Conservation (phyloP, 2,329 filamentous ascomycete species). For the Calonectria crousiana region DNA sequence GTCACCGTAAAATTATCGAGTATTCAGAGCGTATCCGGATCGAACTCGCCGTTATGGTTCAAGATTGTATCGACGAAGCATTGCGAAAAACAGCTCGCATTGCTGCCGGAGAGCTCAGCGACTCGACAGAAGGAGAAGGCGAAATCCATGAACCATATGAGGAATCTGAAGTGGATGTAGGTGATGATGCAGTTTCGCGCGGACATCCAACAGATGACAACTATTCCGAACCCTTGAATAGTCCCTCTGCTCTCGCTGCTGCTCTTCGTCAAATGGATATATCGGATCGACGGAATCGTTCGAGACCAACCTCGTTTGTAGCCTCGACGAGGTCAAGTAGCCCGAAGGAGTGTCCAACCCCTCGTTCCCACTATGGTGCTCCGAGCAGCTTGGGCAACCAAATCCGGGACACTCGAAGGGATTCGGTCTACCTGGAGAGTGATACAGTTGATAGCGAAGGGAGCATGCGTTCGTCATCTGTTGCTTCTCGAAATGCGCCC, state of each 20-base stretch:
- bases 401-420: conserved; percentile 76
- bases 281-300: conserved; percentile 42
- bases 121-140: conserved; percentile 75
- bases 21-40: conserved; percentile 96
- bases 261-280: conserved; percentile 61
- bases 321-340: conserved; percentile 89
- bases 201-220: conserved; percentile 30
- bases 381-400: conserved; percentile 66
- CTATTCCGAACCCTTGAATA: conserved; percentile 44
- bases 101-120: conserved; percentile 85
- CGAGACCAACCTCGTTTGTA: conserved; percentile 66
- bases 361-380: conserved; percentile 80
- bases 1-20: conserved; percentile 92
- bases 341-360: conserved; percentile 90
- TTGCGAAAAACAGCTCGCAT: conserved; percentile 90
- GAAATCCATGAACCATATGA: conserved; percentile 47
- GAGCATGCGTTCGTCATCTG: conserved; percentile 84
- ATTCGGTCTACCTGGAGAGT: conserved; percentile 84
- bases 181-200: conserved; percentile 26
- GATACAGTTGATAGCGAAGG: conserved; percentile 90
- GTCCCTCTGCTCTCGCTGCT: conserved; percentile 66
- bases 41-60: conserved; percentile 91
- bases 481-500: conserved; percentile 74
- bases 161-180: conserved; percentile 53
- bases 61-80: conserved; percentile 95